Conservation (phyloP, 2,329 filamentous ascomycete genomes). For the Colletotrichum sp. region DNA sequence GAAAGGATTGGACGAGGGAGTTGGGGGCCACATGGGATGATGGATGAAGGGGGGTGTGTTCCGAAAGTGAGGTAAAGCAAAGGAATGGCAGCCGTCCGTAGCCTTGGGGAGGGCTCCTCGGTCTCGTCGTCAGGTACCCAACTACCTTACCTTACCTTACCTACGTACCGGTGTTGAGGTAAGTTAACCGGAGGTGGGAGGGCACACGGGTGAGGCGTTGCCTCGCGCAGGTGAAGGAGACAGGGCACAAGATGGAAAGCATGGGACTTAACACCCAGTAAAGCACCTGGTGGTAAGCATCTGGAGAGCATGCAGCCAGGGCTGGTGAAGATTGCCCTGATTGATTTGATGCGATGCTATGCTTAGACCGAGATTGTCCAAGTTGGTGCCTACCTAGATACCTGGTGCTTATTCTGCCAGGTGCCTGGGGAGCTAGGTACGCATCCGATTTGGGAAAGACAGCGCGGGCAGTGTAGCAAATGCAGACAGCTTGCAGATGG, state of each 20-base stretch:
- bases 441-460: not conserved
- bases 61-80: not conserved
- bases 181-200: not conserved
- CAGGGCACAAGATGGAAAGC: not conserved
- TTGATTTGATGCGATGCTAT: not conserved
- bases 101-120: not conserved
- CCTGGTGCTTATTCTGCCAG: not conserved
- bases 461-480: not conserved
- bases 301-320: not conserved
- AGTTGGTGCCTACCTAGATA: not conserved
- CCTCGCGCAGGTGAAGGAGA: not conserved
- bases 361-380: not conserved
- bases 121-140: not conserved
- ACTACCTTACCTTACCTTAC: not conserved
- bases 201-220: not conserved
- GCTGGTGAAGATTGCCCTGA: not conserved
- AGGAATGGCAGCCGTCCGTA: not conserved
- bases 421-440: not conserved
- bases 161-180: not conserved
- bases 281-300: not conserved
- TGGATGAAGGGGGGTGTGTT: not conserved
- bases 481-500: not conserved
- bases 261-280: not conserved
- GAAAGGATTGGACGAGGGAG: conserved; percentile 1
- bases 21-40: conserved; percentile 4